These are phyloP conservation scores for Mesembryanthemum crystallinum DNA, from an alignment of 148 eudicot species.

Conservation along the genomic window DNA sequence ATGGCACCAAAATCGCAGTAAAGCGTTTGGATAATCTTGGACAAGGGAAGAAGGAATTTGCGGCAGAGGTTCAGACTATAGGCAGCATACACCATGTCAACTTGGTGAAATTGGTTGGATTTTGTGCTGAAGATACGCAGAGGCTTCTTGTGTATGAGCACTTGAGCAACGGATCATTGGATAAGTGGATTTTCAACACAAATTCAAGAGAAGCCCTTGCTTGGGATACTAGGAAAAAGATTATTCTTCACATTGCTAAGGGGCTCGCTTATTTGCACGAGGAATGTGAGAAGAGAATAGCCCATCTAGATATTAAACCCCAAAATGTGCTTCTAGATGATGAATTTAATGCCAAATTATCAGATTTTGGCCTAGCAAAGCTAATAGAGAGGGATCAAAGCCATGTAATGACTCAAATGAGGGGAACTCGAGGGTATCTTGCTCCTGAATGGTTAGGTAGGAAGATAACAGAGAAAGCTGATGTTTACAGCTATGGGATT, in stretches of 20 bases:
- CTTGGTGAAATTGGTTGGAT: slow-evolving; percentile 19
- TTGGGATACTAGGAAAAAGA: slow-evolving; percentile 16
- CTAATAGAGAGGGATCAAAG: slow-evolving; percentile 14
- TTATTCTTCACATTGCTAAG: slow-evolving; percentile 18
- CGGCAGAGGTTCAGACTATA: slow-evolving; percentile 14
- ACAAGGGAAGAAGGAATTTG: background rate
- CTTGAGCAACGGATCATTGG: slow-evolving; percentile 22
- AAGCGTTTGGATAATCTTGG: slow-evolving; percentile 13
- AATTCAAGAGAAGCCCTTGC: background rate
- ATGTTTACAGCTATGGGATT: slow-evolving; percentile 22
- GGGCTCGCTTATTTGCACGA: slow-evolving; percentile 22
- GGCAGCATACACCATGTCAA: slow-evolving; percentile 16
- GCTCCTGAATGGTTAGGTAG: slow-evolving; percentile 16
- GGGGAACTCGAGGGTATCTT: slow-evolving; percentile 20
- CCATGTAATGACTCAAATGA: slow-evolving; percentile 8
- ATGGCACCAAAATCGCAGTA: slow-evolving; percentile 13
- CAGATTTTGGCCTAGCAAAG: slow-evolving; percentile 25
- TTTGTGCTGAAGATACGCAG: background rate
- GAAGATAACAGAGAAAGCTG: slow-evolving; percentile 10
- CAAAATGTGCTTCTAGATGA: slow-evolving; percentile 19
- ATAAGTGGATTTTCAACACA: slow-evolving; percentile 12
- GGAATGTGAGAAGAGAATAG: slow-evolving; percentile 20
- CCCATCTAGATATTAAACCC: slow-evolving; percentile 23
- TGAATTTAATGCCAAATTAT: slow-evolving; percentile 3
- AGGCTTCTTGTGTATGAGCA: slow-evolving; percentile 19